Conservation (phyloP, 1,139 yeast species). For the Geotrichum aggregatum region DNA sequence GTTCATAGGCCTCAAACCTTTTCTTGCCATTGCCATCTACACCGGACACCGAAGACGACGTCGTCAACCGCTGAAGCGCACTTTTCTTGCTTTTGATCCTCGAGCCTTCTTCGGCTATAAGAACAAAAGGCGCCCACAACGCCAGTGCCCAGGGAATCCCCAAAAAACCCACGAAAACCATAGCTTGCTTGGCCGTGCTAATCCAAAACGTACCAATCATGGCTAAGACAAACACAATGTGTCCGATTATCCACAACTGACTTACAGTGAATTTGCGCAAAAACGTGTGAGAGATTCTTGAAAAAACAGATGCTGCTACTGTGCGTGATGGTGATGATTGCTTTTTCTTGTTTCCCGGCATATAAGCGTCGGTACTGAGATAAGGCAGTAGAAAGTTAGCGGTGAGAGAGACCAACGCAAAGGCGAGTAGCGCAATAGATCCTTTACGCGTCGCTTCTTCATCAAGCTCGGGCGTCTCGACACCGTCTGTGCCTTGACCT, state of each 20-base stretch:
- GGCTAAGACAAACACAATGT: constrained; percentile 42
- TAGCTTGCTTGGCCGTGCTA: constrained; percentile 39
- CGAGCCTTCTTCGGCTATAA: constrained; percentile 48
- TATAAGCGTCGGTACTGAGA: constrained; percentile 31
- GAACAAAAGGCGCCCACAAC: constrained; percentile 50
- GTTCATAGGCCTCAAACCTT: constrained; percentile 35
- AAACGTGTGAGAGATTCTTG: constrained; percentile 22
- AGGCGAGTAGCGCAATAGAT: constrained; percentile 43
- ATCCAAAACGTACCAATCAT: constrained; percentile 44
- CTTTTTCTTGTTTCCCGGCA: no score
- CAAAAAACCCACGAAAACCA: constrained; percentile 42
- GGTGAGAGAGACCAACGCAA: constrained; percentile 43
- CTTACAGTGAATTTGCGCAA: constrained; percentile 34
- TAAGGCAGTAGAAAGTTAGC: constrained; percentile 43
- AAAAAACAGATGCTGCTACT: neutral
- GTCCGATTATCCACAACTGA: constrained; percentile 44
- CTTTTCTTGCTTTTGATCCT: constrained; percentile 42
- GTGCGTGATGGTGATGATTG: no score
- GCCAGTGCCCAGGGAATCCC: constrained; percentile 53
- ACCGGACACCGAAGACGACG: neutral
- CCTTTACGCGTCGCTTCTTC: constrained; percentile 46
- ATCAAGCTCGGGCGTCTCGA: constrained; percentile 28
- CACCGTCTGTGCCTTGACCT: constrained; percentile 33
- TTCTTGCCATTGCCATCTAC: constrained; percentile 28
- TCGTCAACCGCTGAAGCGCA: neutral